Conservation (phyloP, 2,329 filamentous ascomycete species). For the Colletotrichum filicis region DNA sequence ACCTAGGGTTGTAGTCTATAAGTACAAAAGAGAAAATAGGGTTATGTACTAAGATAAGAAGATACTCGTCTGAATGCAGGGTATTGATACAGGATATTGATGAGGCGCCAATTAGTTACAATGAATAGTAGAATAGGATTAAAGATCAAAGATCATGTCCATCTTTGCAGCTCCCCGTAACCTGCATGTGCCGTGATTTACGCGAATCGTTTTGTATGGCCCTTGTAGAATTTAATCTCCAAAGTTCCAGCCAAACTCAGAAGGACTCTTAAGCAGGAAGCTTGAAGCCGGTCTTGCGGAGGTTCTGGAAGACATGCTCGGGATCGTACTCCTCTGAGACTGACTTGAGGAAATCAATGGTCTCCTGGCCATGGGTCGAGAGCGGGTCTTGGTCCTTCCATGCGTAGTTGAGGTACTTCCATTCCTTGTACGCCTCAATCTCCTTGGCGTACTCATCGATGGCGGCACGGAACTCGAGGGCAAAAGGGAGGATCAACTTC, state of each 20-base stretch:
- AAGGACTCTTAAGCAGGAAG: constrained; percentile 18
- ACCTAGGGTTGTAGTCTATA: not conserved
- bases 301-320: constrained; percentile 46
- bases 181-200: not conserved
- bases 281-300: constrained; percentile 44
- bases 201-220: not conserved
- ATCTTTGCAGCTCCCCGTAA: not conserved
- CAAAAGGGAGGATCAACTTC: constrained; percentile 46
- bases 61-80: not conserved
- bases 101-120: not conserved
- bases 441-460: constrained; percentile 48
- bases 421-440: constrained; percentile 45
- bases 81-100: not conserved
- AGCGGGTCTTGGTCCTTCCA: constrained; percentile 51
- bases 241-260: not conserved
- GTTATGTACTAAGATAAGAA: not conserved
- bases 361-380: constrained; percentile 48
- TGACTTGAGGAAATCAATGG: constrained; percentile 43
- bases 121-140: not conserved
- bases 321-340: constrained; percentile 47
- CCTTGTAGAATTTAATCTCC: not conserved
- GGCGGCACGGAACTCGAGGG: constrained; percentile 72
- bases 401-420: constrained; percentile 58
- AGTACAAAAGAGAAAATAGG: not conserved
- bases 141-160: not conserved